These are phyloP conservation scores for Balakata baccata DNA, from an alignment of 345 rosid species.

Conservation along the genomic window DNA sequence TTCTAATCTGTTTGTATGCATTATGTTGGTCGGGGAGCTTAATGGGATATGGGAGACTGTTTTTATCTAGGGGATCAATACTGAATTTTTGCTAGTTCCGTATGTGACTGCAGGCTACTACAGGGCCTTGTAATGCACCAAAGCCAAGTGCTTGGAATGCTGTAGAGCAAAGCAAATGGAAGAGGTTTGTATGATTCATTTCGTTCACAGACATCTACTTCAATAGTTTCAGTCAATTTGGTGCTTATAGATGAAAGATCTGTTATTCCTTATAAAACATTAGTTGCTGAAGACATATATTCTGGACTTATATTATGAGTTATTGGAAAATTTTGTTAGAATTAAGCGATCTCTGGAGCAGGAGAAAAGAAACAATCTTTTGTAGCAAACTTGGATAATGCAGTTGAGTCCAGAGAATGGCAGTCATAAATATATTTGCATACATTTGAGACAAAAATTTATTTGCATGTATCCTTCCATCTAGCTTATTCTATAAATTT, in stretches of 20 bases:
- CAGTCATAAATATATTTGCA: too few species aligned
- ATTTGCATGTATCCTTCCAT: neutral
- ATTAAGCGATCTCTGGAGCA: neutral
- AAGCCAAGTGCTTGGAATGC: conserved; percentile 97
- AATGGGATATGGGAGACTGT: conserved; percentile 2
- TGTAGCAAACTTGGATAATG: neutral
- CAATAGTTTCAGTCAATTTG: neutral
- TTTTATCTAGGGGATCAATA: neutral
- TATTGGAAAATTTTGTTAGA: neutral
- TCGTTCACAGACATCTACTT: neutral
- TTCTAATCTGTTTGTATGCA: neutral
- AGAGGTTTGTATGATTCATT: conserved; percentile 51
- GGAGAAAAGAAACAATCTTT: neutral
- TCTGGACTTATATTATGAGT: neutral
- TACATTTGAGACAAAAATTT: too few species aligned
- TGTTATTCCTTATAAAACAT: neutral
- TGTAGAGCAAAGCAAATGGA: conserved; percentile 93
- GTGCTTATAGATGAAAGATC: neutral
- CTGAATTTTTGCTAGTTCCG: conserved; percentile 20
- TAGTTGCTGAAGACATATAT: neutral
- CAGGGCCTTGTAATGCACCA: conserved; percentile 81
- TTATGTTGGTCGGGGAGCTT: neutral
- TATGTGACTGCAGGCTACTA: conserved; percentile 68
- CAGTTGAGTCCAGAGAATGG: neutral
- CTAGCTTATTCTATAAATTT: neutral